Percentiles rank a stretch among this genome's conserved stretches.
Evolutionary conservation across 306 rosid genomes (phyloP).

Genomic region (Psophocarpus tetragonolobus): DNA sequence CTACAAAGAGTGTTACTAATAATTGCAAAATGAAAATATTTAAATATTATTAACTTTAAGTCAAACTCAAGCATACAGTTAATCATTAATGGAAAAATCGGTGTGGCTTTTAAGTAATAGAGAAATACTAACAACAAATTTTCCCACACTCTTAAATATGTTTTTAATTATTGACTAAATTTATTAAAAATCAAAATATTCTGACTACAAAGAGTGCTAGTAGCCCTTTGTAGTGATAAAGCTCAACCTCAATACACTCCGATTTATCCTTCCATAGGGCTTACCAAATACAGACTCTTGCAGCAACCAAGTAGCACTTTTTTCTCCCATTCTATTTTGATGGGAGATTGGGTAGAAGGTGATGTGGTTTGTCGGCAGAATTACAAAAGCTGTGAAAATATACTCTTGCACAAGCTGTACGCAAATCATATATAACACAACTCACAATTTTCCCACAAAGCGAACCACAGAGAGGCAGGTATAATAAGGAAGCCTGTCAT

Average conservation of each 20-base stretch:
- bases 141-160: not conserved
- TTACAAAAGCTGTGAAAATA: not conserved
- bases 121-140: not conserved
- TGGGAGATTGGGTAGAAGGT: not conserved
- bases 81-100: no score
- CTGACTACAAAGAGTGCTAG: not conserved
- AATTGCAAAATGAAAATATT: no score
- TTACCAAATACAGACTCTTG: not conserved
- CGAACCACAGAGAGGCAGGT: not conserved
- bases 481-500: not conserved
- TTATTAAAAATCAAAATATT: not conserved
- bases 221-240: not conserved
- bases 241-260: not conserved
- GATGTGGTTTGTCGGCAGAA: not conserved
- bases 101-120: not conserved
- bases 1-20: not conserved
- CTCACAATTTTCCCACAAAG: not conserved
- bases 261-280: not conserved
- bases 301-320: not conserved
- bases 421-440: conserved; percentile 5
- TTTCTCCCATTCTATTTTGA: not conserved
- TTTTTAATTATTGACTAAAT: not conserved
- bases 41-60: no score
- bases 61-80: no score
- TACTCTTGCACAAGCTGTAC: not conserved